Conservation (phyloP, 139 green algal genomes). For the Picochlorum sp. region DNA sequence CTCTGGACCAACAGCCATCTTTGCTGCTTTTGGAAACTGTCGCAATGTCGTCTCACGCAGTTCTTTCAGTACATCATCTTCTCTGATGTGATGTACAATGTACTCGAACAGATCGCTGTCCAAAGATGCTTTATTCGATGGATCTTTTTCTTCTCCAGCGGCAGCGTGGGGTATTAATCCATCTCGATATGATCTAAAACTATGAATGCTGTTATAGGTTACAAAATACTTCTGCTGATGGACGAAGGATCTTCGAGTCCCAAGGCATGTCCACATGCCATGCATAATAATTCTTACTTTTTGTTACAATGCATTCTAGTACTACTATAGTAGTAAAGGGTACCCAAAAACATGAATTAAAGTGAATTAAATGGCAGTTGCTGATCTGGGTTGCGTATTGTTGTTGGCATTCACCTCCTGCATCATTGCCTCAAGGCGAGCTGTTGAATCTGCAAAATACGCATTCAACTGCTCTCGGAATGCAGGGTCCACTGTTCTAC, state of each 20-base stretch:
- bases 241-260: no score
- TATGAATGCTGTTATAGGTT: no score
- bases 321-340: no score
- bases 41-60: conserved; percentile 50
- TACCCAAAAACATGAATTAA: not conserved
- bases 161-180: not conserved
- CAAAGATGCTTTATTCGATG: conserved; percentile 38
- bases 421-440: conserved; percentile 23
- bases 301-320: no score
- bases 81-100: conserved; percentile 57
- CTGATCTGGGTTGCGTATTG: not conserved
- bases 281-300: not conserved
- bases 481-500: conserved; percentile 38
- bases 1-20: conserved; percentile 73
- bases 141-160: not conserved
- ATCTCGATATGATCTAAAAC: no score
- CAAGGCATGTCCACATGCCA: not conserved
- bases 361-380: not conserved
- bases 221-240: not conserved
- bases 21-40: conserved; percentile 30
- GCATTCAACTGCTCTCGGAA: conserved; percentile 21
- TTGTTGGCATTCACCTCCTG: conserved; percentile 23
- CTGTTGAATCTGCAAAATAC: conserved; percentile 27
- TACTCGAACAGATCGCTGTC: conserved; percentile 48
- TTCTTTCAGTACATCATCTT: conserved; percentile 43